These are phyloP conservation scores for Populus euphratica DNA, from an alignment of 345 rosid species.

Conservation along the genomic window DNA sequence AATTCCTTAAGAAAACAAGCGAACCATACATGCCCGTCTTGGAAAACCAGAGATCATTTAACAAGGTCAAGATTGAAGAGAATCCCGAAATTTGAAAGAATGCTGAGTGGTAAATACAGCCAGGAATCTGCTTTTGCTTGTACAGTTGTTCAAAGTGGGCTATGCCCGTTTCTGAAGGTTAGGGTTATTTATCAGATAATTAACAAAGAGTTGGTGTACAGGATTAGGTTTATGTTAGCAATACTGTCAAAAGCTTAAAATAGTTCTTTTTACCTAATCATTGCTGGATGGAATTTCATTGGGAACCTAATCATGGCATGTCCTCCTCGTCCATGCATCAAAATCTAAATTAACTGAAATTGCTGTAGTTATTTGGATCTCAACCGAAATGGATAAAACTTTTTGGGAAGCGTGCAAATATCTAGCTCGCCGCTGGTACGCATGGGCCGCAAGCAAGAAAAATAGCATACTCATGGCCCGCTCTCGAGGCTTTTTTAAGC, in stretches of 20 bases:
- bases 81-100: conserved; percentile 35
- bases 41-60: conserved; percentile 45
- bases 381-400: not conserved
- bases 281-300: not conserved
- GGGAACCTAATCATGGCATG: not conserved
- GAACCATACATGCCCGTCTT: conserved; percentile 45
- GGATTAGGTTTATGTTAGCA: not conserved
- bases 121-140: not conserved
- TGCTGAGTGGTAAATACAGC: conserved; percentile 24
- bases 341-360: not conserved
- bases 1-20: conserved; percentile 41
- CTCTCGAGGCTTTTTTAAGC: not conserved
- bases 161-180: not conserved
- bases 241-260: not conserved
- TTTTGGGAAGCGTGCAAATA: not conserved
- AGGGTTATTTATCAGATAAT: not conserved
- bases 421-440: not conserved
- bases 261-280: not conserved
- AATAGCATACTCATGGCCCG: not conserved
- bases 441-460: not conserved
- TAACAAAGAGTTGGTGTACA: not conserved
- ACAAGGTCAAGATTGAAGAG: conserved; percentile 40
- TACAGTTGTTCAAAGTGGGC: not conserved
- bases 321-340: not conserved
- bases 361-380: not conserved